A percentile compares a stretch with the other conserved stretches of the same genome.
Conservation (phyloP, 306 rosid species). For the Oemleria cerasiformis region DNA sequence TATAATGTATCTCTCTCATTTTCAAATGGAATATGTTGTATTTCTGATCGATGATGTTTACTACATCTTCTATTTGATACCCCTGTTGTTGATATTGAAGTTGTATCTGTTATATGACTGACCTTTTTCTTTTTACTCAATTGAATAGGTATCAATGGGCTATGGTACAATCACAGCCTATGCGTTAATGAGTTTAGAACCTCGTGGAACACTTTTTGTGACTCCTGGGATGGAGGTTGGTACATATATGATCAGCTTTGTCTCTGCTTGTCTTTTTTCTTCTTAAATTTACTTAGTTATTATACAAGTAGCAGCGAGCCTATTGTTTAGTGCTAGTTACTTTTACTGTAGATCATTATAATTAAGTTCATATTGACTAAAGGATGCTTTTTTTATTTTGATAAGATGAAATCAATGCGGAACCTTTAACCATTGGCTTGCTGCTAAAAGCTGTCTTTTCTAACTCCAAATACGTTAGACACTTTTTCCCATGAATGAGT, state of each 20-base stretch:
- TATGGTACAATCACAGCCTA: conserved; percentile 73
- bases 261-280: conserved; percentile 9
- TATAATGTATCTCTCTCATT: not conserved
- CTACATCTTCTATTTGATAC: not conserved
- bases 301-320: not conserved
- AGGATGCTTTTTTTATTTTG: not conserved
- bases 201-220: conserved; percentile 93
- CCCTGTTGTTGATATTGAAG: not conserved
- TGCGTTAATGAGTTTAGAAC: conserved; percentile 83
- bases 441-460: not conserved
- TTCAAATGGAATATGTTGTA: not conserved
- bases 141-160: conserved; percentile 84
- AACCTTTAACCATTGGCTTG: not conserved
- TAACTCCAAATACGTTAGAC: not conserved
- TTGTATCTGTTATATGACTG: not conserved
- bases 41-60: not conserved
- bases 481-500: not conserved
- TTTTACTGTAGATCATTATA: not conserved
- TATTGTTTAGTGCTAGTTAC: not conserved
- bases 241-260: conserved; percentile 13
- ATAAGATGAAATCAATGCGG: not conserved
- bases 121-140: conserved; percentile 2
- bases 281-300: conserved; percentile 13
- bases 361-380: not conserved
- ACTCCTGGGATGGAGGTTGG: conserved; percentile 91